Conservation (phyloP, 371 early-diverging fungal genomes). For the Mortierella sp. region DNA sequence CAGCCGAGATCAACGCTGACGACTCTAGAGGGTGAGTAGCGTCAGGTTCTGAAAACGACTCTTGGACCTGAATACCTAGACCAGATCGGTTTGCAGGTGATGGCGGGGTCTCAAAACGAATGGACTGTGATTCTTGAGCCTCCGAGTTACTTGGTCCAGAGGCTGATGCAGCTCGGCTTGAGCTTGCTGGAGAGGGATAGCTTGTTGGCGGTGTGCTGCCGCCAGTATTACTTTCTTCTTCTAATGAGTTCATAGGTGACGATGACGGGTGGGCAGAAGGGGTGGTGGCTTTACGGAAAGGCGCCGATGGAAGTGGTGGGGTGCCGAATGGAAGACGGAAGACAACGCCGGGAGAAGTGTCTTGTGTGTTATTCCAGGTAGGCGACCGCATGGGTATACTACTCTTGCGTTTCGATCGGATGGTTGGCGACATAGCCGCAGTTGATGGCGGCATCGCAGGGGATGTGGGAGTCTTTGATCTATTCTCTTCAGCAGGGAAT, state of each 20-base stretch:
- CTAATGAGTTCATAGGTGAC: slow-evolving; percentile 8
- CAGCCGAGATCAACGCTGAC: slow-evolving; percentile 1
- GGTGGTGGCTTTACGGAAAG: slow-evolving; percentile 18
- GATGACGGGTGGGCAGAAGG: slow-evolving; percentile 13
- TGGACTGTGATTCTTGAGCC: slow-evolving; percentile 3
- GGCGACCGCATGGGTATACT: slow-evolving; percentile 49
- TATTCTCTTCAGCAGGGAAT: slow-evolving; percentile 29
- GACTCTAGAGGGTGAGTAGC: slow-evolving; percentile 39
- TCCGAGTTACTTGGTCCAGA: slow-evolving; percentile 12
- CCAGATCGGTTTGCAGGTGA: slow-evolving; percentile 39
- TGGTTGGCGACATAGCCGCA: slow-evolving; percentile 3
- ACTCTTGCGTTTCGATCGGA: slow-evolving; percentile 47
- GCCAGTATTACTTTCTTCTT: not conserved
- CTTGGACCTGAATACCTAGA: slow-evolving; percentile 40
- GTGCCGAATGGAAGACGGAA: slow-evolving; percentile 50
- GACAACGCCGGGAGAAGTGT: slow-evolving; percentile 40
- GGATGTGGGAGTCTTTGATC: slow-evolving; percentile 17
- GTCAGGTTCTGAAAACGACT: slow-evolving; percentile 30
- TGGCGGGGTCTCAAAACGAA: slow-evolving; percentile 26
- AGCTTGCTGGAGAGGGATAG: slow-evolving; percentile 29
- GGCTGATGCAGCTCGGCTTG: slow-evolving; percentile 5
- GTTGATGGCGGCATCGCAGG: slow-evolving; percentile 23
- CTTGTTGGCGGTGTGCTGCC: not conserved
- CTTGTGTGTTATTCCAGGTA: slow-evolving; percentile 25
- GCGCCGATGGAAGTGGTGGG: slow-evolving; percentile 16